Evolutionary conservation across 1,284 basidiomycete genomes (phyloP).

Genomic region (Termitomyces sp.): DNA sequence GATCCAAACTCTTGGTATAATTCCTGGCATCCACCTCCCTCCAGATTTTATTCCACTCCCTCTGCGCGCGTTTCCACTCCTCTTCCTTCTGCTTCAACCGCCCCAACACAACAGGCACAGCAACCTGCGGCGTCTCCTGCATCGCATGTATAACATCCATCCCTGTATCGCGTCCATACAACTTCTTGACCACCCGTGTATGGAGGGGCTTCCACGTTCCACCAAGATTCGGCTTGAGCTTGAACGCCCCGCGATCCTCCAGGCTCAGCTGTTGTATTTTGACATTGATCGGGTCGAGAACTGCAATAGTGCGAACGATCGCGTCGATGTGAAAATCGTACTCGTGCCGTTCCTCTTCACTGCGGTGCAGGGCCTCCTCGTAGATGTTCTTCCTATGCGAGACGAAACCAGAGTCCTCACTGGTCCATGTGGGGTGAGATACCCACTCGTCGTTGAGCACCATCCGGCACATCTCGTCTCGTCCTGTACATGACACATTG

Average conservation of each 20-base stretch:
- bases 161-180: conserved; percentile 88
- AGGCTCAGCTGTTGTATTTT: conserved; percentile 80
- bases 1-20: conserved; percentile 90
- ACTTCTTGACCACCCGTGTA: conserved; percentile 93
- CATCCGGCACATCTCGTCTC: conserved; percentile 95
- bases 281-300: conserved; percentile 90
- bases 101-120: conserved; percentile 89
- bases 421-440: conserved; percentile 92
- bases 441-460: conserved; percentile 98
- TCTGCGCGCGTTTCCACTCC: conserved; percentile 98
- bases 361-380: conserved; percentile 96
- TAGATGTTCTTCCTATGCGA: conserved; percentile 94
- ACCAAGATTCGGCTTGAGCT: conserved; percentile 87
- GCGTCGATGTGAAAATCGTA: conserved; percentile 99
- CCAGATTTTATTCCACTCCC: conserved; percentile 99
- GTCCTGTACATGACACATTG: conserved; percentile 86
- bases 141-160: conserved; percentile 87
- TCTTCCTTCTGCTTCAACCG: conserved; percentile 96
- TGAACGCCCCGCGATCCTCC: conserved; percentile 82
- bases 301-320: conserved; percentile 87
- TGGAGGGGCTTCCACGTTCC: conserved; percentile 91
- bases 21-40: conserved; percentile 93
- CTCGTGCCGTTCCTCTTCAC: conserved; percentile 97
- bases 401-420: conserved; percentile 88
- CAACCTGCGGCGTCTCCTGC: conserved; percentile 90